Base-by-base conservation (phyloP, 2,329 filamentous ascomycete species). In the Incumbomyces delicatus region DNA sequence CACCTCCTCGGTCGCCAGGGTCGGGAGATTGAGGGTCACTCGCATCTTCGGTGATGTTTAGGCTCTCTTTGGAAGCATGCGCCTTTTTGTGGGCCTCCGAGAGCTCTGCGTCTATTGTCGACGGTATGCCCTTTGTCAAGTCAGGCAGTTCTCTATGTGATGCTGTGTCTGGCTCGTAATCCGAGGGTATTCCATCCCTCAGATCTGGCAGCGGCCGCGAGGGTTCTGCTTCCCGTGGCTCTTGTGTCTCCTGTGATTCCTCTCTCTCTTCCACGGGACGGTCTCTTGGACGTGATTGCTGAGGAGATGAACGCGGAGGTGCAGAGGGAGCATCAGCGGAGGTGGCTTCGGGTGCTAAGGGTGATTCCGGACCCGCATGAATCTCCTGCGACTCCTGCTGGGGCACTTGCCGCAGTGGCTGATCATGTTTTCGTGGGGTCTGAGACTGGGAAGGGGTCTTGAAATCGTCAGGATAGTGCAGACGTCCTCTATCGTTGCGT, bases 71-170 rank as follows among this genome's bases (percentile, higher is more conserved):
- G 11, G 60, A 51, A 31, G 63, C 58, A 38, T 53, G 48, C 18
- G 58, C 56, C 45, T 66, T 64, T 53, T 63, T 68, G 14, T 40
- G 37, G 7, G 47, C 61, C 46, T 63, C 65, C 45, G 70, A 69
- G 47, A 83, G 77, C 66, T 95, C 90, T 50, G 82, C 82, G 47
- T 83, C 85, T 46, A 95, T 75, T 1, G 89, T 95, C 1, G 89
- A 95, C 0, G 90, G 90, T 52, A 96, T 94, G 53, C 90, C 90
- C 60, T 90, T 83, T n/a, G 87, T 92, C 37, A 96, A 74, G 62
- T 96, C 89, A 44, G 90, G 90, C 11, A 95, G 77, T 44, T 86
- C 82, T 58, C 82, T 76, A 6, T 46, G 5, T 13, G 33, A 18
- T 30, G 31, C 14, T 6, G 44, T 27, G 16, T 40, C 44, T 20